phyloP scores from a whole-genome alignment of 2,329 filamentous ascomycete species.

The Ascochyta rabiei region DNA sequence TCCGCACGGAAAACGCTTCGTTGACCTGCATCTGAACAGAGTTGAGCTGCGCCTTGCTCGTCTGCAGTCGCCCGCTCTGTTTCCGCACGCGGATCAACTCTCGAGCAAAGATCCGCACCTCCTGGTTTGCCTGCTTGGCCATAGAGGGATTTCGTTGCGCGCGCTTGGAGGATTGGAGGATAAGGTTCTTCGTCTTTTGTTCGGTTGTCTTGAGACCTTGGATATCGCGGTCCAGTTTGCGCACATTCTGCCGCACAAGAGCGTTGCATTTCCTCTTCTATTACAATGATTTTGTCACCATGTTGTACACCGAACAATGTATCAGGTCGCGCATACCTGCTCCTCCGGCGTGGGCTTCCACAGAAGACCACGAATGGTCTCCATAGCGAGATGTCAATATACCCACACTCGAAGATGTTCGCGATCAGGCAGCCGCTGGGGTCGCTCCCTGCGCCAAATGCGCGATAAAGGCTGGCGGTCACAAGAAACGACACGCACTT shows the following conservation, averaged over 20 bases:
- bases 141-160: conserved; percentile 80
- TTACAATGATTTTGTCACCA: conserved; percentile 16
- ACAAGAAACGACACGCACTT: background rate
- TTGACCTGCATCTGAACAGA: conserved; percentile 98
- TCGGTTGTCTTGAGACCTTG: conserved; percentile 77
- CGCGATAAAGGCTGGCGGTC: background rate
- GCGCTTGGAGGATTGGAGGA: conserved; percentile 80
- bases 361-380: conserved; percentile 84
- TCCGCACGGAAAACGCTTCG: conserved; percentile 91
- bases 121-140: conserved; percentile 76
- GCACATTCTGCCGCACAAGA: conserved; percentile 86
- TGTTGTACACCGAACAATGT: background rate
- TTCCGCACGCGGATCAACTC: conserved; percentile 85
- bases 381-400: conserved; percentile 65
- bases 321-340: conserved; percentile 65
- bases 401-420: background rate
- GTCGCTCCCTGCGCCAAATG: conserved; percentile 2
- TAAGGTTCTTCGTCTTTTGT: conserved; percentile 74
- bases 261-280: conserved; percentile 95
- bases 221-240: conserved; percentile 95
- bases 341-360: conserved; percentile 91
- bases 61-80: conserved; percentile 74
- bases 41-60: conserved; percentile 87
- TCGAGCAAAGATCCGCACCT: conserved; percentile 85
- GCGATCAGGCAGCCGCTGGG: background rate